These are phyloP conservation scores for Xylaria sp. DNA, from an alignment of 2,329 filamentous ascomycete genomes.

Conservation along the genomic window DNA sequence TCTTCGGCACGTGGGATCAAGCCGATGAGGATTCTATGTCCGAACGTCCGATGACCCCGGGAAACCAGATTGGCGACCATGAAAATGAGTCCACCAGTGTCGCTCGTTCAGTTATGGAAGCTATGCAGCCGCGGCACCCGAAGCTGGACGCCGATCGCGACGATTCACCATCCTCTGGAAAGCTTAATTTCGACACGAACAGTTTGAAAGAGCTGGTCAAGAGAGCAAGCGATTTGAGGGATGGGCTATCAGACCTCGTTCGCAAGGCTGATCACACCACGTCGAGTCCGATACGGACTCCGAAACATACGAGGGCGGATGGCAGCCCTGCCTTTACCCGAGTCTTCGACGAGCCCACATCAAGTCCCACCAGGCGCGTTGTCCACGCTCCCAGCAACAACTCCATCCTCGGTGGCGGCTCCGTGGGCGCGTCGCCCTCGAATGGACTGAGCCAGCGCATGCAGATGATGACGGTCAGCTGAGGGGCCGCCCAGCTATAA, in stretches of 20 bases:
- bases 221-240: constrained; percentile 61
- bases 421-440: constrained; percentile 57
- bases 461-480: constrained; percentile 68
- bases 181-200: constrained; percentile 70
- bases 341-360: constrained; percentile 65
- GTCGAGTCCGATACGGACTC: constrained; percentile 57
- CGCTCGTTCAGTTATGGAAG: constrained; percentile 65
- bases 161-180: constrained; percentile 46
- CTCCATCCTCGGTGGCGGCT: constrained; percentile 52
- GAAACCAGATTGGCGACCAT: constrained; percentile 39
- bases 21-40: constrained; percentile 42
- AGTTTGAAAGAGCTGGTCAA: constrained; percentile 69
- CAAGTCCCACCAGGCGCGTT: constrained; percentile 55
- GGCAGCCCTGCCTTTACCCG: constrained; percentile 69
- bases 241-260: constrained; percentile 61
- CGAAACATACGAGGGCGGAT: constrained; percentile 51
- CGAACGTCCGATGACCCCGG: constrained; percentile 45
- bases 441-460: constrained; percentile 56
- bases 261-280: constrained; percentile 62
- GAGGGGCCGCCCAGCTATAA: constrained; percentile 22
- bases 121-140: constrained; percentile 60
- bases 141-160: constrained; percentile 43
- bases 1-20: constrained; percentile 59
- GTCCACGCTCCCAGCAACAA: constrained; percentile 58
- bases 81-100: constrained; percentile 50